Evolutionary conservation across 1,284 basidiomycete genomes (phyloP).

Genomic region (Phellinidium pouzarii): DNA sequence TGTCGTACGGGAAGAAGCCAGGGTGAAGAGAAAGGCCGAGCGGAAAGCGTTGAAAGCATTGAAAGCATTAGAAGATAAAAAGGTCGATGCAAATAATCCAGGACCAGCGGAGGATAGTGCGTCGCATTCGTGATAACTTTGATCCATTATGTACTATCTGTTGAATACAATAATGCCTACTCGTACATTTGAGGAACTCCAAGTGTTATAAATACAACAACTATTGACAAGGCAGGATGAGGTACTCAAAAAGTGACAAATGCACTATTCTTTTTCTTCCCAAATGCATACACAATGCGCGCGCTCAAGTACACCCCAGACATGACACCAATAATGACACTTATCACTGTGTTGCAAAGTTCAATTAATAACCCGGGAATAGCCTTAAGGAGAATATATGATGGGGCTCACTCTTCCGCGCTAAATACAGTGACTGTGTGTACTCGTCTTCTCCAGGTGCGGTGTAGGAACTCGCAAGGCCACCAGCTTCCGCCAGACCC

Average conservation of each 20-base stretch:
- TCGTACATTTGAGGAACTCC: too few species aligned
- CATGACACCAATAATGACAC: conserved; percentile 19
- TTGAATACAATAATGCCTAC: too few species aligned
- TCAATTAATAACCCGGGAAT: neutral
- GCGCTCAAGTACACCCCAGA: conserved; percentile 18
- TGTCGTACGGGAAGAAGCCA: conserved; percentile 1
- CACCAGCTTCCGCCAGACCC: conserved; percentile 16
- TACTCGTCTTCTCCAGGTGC: conserved; percentile 17
- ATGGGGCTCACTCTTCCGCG: conserved; percentile 17
- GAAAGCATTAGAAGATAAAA: too few species aligned
- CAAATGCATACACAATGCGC: conserved; percentile 14
- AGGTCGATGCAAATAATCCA: too few species aligned
- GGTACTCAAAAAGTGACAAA: conserved; percentile 16
- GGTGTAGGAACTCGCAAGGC: conserved; percentile 15
- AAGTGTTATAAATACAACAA: too few species aligned
- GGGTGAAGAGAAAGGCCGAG: conserved; percentile 2
- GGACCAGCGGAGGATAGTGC: too few species aligned
- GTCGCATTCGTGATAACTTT: too few species aligned
- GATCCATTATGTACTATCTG: too few species aligned
- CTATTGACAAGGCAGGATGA: too few species aligned
- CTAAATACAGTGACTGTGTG: conserved; percentile 14
- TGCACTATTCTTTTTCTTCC: conserved; percentile 18
- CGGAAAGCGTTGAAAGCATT: neutral
- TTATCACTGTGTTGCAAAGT: conserved; percentile 13
- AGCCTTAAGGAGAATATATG: neutral